Percentiles rank a stretch among this genome's conserved stretches.
Evolutionary conservation across 371 early-diverging fungal genomes (phyloP).

Genomic region (Apophysomyces sp.): DNA sequence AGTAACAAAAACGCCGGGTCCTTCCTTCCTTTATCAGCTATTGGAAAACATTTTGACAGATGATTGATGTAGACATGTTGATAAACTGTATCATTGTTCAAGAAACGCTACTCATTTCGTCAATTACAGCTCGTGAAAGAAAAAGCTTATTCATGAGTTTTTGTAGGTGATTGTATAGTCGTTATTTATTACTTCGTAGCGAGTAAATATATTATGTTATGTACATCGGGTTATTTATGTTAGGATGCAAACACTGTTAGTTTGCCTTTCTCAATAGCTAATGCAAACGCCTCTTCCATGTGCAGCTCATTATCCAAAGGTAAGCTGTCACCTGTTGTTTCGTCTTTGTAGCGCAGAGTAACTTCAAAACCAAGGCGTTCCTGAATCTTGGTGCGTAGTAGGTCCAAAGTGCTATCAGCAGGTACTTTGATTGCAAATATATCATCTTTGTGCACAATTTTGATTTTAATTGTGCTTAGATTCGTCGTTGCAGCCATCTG

Average conservation of each 20-base stretch:
- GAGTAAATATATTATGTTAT: slow-evolving; percentile 8
- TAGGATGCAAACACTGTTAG: slow-evolving; percentile 24
- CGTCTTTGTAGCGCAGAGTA: slow-evolving; percentile 24
- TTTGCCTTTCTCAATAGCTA: slow-evolving; percentile 31
- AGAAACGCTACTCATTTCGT: no score
- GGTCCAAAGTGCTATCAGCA: slow-evolving; percentile 45
- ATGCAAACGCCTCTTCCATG: slow-evolving; percentile 37
- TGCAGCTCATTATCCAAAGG: slow-evolving; percentile 27
- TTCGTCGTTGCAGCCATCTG: slow-evolving; percentile 5
- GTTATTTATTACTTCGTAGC: slow-evolving; percentile 4
- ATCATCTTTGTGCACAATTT: slow-evolving; percentile 63
- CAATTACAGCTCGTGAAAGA: no score
- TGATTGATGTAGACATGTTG: no score
- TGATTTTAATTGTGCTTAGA: slow-evolving; percentile 52
- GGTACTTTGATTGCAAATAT: slow-evolving; percentile 72
- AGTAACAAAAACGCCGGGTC: no score
- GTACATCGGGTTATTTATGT: background rate
- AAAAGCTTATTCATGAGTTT: no score
- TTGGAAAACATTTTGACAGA: no score
- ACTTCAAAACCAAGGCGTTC: slow-evolving; percentile 42
- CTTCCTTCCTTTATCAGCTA: no score
- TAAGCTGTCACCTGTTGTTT: slow-evolving; percentile 16
- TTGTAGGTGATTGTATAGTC: no score
- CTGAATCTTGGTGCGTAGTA: slow-evolving; percentile 52
- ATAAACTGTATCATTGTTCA: no score